These are phyloP conservation scores for Chrysochromulina parva DNA, from an alignment of 78 protist genomes.

Conservation along the genomic window DNA sequence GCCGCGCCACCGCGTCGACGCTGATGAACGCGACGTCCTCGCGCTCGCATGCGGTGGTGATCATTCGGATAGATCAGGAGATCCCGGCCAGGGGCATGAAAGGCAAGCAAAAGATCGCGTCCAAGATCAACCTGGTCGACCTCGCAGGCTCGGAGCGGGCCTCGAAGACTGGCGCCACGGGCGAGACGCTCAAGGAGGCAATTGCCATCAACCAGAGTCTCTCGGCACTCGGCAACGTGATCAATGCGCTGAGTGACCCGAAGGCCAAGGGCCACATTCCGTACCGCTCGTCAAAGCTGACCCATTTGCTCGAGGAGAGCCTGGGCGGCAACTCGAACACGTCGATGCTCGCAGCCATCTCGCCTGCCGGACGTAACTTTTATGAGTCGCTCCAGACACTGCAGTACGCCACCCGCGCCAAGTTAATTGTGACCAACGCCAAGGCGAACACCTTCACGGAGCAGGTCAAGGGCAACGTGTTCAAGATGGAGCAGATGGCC, in stretches of 20 bases:
- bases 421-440: too few species aligned
- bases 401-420: too few species aligned
- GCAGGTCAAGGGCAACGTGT: too few species aligned
- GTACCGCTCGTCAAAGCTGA: too few species aligned
- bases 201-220: constrained; percentile 70
- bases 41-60: constrained; percentile 66
- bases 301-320: too few species aligned
- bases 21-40: constrained; percentile 53
- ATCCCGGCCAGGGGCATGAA: not conserved
- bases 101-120: not conserved
- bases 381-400: too few species aligned
- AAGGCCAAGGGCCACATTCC: too few species aligned
- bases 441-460: too few species aligned
- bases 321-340: too few species aligned
- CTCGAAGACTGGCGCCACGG: constrained; percentile 54
- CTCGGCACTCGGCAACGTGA: constrained; percentile 56
- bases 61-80: not conserved
- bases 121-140: constrained; percentile 18
- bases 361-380: too few species aligned
- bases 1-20: constrained; percentile 44
- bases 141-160: not conserved
- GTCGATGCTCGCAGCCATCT: too few species aligned
- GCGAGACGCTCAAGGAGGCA: constrained; percentile 63
- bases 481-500: too few species aligned
- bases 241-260: constrained; percentile 50